Percentiles rank a stretch among this genome's conserved stretches.
These are phyloP conservation scores for Emydomyces testavorans DNA, from an alignment of 2,329 filamentous ascomycete genomes.

Conservation along the genomic window DNA sequence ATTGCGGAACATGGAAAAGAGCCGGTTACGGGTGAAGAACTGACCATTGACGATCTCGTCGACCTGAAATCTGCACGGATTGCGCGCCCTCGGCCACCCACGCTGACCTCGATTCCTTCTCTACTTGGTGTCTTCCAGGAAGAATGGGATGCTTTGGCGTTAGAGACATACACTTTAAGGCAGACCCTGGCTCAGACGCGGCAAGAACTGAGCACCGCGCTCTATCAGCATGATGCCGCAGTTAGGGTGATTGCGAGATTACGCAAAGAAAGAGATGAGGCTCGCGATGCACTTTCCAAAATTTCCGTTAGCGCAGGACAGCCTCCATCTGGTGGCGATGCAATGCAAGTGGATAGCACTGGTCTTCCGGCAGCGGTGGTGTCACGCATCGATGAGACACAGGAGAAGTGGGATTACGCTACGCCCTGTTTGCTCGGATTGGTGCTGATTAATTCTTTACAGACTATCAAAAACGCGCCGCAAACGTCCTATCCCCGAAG, in stretches of 20 bases:
- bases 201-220: conserved; percentile 82
- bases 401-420: conserved; percentile 54
- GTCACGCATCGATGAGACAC: conserved; percentile 65
- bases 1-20: conserved; percentile 89
- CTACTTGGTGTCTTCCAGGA: conserved; percentile 92
- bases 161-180: conserved; percentile 83
- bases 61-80: conserved; percentile 72
- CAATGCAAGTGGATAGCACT: conserved; percentile 84
- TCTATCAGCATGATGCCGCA: conserved; percentile 97
- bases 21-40: conserved; percentile 75
- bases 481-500: conserved; percentile 74
- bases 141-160: conserved; percentile 88
- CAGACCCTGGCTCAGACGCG: conserved; percentile 81
- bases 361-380: conserved; percentile 60
- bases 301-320: conserved; percentile 57
- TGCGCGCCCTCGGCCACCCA: conserved; percentile 80
- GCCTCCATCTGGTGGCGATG: conserved; percentile 53
- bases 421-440: not conserved
- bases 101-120: conserved; percentile 89
- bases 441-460: conserved; percentile 18
- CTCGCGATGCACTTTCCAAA: conserved; percentile 74
- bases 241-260: conserved; percentile 84
- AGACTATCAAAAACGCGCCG: conserved; percentile 80
- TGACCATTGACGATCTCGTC: conserved; percentile 73
- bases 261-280: conserved; percentile 85